Evolutionary conservation across 2,329 filamentous ascomycete species (phyloP).

Genomic region (Coniochaeta pulveracea): DNA sequence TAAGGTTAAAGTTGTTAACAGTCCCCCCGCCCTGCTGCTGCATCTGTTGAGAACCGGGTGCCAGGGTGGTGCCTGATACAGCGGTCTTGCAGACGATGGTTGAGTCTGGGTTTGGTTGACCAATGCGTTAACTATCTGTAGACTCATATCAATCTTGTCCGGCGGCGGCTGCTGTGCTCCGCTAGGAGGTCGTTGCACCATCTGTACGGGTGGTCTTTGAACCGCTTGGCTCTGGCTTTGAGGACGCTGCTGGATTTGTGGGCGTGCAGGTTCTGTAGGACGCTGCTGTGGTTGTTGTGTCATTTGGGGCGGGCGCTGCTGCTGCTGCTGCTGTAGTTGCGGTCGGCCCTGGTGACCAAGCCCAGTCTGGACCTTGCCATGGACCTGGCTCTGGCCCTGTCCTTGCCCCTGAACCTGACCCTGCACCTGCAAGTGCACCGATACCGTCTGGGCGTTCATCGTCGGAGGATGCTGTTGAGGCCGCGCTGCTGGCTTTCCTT

Average conservation of each 20-base stretch:
- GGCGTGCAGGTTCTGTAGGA: background rate
- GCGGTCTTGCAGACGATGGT: background rate
- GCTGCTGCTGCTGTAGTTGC: conserved; percentile 2
- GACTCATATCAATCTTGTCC: background rate
- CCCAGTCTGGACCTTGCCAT: conserved; percentile 1
- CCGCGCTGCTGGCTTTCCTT: background rate
- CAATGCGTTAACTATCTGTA: background rate
- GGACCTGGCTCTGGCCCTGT: conserved; percentile 2
- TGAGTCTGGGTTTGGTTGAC: background rate
- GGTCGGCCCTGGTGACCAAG: background rate
- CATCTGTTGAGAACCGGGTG: background rate
- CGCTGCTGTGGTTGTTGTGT: conserved; percentile 1
- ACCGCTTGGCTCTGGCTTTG: background rate
- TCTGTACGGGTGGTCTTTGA: background rate
- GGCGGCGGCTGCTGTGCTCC: background rate
- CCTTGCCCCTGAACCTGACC: background rate
- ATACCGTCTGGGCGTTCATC: too few species aligned
- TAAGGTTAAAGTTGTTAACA: background rate
- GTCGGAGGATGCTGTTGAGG: too few species aligned
- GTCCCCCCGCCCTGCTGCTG: conserved; percentile 1
- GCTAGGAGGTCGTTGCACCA: background rate
- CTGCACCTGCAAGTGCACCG: too few species aligned
- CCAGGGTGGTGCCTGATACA: background rate
- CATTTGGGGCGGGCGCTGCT: background rate
- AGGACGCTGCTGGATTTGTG: background rate